Conservation (phyloP, 1,139 yeast species). For the Candida freyschussii region DNA sequence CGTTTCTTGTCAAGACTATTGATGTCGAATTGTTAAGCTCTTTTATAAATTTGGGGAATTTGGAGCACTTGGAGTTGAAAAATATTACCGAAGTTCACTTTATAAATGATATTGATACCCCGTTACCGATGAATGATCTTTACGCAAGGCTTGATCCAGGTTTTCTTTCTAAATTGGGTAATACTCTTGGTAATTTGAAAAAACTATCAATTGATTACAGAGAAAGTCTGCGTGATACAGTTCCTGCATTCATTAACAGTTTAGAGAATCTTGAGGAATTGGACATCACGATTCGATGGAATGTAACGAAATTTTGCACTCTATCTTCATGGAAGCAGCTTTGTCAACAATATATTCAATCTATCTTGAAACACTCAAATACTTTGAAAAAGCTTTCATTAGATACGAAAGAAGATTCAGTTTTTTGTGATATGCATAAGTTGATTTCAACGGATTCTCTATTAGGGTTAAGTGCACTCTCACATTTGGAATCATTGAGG, state of each 20-base stretch:
- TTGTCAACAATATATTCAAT: conserved; percentile 30
- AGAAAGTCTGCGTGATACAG: conserved; percentile 40
- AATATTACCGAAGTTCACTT: conserved; percentile 21
- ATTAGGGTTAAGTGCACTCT: conserved; percentile 24
- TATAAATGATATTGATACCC: conserved; percentile 7
- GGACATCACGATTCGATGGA: conserved; percentile 42
- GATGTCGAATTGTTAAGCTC: conserved; percentile 14
- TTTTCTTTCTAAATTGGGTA: conserved; percentile 28
- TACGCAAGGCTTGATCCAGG: conserved; percentile 27
- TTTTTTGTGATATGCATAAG: conserved; percentile 30
- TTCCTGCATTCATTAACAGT: conserved; percentile 35
- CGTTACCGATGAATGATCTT: conserved; percentile 14
- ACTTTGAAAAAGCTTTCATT: conserved; percentile 38
- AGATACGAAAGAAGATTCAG: conserved; percentile 37
- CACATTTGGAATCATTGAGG: conserved; percentile 34
- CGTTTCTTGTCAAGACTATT: conserved; percentile 12
- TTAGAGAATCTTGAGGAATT: conserved; percentile 32
- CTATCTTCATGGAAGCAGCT: conserved; percentile 26
- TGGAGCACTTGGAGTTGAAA: conserved; percentile 17
- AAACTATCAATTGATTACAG: conserved; percentile 40
- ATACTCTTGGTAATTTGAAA: conserved; percentile 28
- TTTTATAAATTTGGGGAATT: conserved; percentile 8
- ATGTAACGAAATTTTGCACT: conserved; percentile 32
- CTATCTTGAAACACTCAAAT: conserved; percentile 28
- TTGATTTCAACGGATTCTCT: conserved; percentile 27